Base-by-base conservation (phyloP, 2,329 filamentous ascomycete genomes). In the Chaetomiaceae sp. region DNA sequence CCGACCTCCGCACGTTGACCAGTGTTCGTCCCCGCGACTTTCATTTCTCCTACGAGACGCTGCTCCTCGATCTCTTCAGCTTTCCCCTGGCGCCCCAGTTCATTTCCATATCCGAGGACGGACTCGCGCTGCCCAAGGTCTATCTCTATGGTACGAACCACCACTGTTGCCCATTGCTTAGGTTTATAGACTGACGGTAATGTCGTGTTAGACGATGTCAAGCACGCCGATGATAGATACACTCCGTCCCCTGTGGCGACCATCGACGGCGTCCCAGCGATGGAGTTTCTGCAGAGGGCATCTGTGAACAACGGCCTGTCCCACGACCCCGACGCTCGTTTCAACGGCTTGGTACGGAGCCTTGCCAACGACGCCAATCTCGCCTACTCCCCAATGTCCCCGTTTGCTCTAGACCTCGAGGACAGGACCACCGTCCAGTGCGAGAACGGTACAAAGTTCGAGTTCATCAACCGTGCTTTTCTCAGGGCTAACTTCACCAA, bases 311-410 rank as follows among this genome's bases (percentile, higher is more conserved):
- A 25, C 12, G 42, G 44, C 8, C 17, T n/a, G 6, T 33, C 47
- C 12, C 57, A 61, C n/a, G 59, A 61, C 33, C 59, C 59, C 0
- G 59, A 59, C 25, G 51, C 59, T 12, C 59, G 57, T 1, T 61
- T 54, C 44, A 61, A 61, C 39, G 19, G 38, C 9, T 34, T 59
- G 7, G 52, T 59, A 29, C 51, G 20, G 12, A 59, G 43, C 31
- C 3, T 58, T 0, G 39, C 55, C n/a, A 54, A 47, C 25, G 33
- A 47, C 11, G 49, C 48, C 15, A 42, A 25, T 17, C 23, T 19
- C 11, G 15, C 8, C 23, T 50, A 43, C 17, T n/a, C 6, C 6
- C 17, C 15, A 4, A 9, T 15, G 4, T 23, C 33, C 8, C 20
- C 33, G 3, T 40, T 48, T 9, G 15, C 40, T 2, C 33, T 43